Conservation (phyloP, 192 early-diverging fungal genomes). For the Podila clonocystis region DNA sequence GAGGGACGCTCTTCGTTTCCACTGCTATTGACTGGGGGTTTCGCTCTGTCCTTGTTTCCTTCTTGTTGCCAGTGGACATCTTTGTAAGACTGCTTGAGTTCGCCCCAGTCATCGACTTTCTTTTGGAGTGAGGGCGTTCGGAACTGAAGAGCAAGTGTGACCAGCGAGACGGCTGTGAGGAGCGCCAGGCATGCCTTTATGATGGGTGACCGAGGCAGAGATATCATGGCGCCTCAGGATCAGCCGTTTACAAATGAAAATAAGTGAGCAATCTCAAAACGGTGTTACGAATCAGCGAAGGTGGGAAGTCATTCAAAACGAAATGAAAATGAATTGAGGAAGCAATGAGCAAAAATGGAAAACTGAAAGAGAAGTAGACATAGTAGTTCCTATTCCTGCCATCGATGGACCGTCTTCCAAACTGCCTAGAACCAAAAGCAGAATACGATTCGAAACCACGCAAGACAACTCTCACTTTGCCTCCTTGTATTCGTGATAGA, state of each 20-base stretch:
- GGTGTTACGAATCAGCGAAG: too few relatives aligned
- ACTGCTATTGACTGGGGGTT: background rate
- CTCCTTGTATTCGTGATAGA: too few relatives aligned
- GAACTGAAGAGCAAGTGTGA: conserved; percentile 6
- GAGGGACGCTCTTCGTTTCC: conserved; percentile 9
- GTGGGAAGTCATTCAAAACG: too few relatives aligned
- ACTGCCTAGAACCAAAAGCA: too few relatives aligned
- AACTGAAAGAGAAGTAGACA: background rate
- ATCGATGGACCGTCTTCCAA: too few relatives aligned
- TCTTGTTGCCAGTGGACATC: conserved; percentile 4
- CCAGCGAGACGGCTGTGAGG: conserved; percentile 5
- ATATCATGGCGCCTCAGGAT: conserved; percentile 17
- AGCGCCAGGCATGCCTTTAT: conserved; percentile 22
- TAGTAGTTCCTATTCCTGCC: too few relatives aligned
- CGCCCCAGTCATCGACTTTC: background rate
- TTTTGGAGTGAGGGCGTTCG: background rate
- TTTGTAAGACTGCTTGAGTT: background rate
- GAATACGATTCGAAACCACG: too few relatives aligned
- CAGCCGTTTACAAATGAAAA: background rate
- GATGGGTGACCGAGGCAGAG: conserved; percentile 36
- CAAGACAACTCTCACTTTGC: too few relatives aligned
- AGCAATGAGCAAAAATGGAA: background rate
- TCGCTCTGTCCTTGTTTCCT: conserved; percentile 10
- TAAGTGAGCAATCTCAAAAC: too few relatives aligned
- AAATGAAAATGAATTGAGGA: background rate